A percentile compares a stretch with the other conserved stretches of the same genome.
Evolutionary conservation across 495 filamentous ascomycete species (phyloP).

Genomic region (Pyrenopolyporus hunteri): DNA sequence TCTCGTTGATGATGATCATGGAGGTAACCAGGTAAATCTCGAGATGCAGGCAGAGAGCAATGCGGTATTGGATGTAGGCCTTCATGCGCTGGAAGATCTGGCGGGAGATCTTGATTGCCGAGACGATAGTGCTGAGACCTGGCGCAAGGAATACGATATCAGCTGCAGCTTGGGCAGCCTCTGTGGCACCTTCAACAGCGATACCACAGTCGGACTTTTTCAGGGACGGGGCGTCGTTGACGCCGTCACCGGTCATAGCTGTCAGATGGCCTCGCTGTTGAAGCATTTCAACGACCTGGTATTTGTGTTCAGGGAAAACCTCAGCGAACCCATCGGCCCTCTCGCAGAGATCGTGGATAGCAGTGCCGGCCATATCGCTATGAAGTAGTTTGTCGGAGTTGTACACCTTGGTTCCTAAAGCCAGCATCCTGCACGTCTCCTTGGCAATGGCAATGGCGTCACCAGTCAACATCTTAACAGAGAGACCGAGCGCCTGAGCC

Average conservation of each 20-base stretch:
- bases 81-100: slow-evolving; percentile 98
- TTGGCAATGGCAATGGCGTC: slow-evolving; percentile 90
- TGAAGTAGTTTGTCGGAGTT: slow-evolving; percentile 83
- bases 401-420: slow-evolving; percentile 89
- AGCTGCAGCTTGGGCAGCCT: slow-evolving; percentile 86
- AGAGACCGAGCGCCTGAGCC: slow-evolving; percentile 80
- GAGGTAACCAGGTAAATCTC: slow-evolving; percentile 86
- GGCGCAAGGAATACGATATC: slow-evolving; percentile 91
- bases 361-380: slow-evolving; percentile 85
- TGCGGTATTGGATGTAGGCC: slow-evolving; percentile 92
- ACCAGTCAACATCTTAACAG: slow-evolving; percentile 93
- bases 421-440: slow-evolving; percentile 84
- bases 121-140: slow-evolving; percentile 87
- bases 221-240: slow-evolving; percentile 92
- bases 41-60: slow-evolving; percentile 85
- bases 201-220: slow-evolving; percentile 95
- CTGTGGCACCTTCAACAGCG: slow-evolving; percentile 87
- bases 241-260: slow-evolving; percentile 96
- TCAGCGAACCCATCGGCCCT: slow-evolving; percentile 91
- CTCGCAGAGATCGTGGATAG: slow-evolving; percentile 90
- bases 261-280: slow-evolving; percentile 93
- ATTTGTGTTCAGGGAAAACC: slow-evolving; percentile 97
- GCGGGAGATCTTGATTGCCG: slow-evolving; percentile 87
- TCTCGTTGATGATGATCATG: slow-evolving; percentile 82
- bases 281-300: slow-evolving; percentile 93